Evolutionary conservation across 2,329 filamentous ascomycete genomes (phyloP).

Genomic region (Microdochium trichocladiopsis): DNA sequence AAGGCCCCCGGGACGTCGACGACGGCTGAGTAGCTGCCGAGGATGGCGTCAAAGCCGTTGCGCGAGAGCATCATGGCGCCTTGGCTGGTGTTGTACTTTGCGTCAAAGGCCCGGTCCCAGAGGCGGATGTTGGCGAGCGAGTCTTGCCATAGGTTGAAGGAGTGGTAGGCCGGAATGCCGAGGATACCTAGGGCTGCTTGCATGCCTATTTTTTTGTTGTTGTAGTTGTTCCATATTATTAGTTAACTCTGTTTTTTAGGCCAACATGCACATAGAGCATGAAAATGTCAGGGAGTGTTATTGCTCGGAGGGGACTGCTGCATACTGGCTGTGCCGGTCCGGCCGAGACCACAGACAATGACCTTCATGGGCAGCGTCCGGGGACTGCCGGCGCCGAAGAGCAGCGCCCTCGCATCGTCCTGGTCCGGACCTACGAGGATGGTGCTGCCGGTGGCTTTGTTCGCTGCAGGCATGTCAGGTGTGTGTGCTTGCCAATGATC

Average conservation of each 20-base stretch:
- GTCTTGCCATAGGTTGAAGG: background rate
- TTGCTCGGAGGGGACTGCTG: background rate
- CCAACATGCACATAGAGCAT: background rate
- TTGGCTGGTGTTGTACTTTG: slow-evolving; percentile 12
- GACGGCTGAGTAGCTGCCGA: slow-evolving; percentile 29
- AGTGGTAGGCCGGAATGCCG: background rate
- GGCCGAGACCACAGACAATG: background rate
- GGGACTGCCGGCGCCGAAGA: background rate
- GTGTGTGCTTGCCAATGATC: too few relatives aligned
- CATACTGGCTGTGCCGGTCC: background rate
- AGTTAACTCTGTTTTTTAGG: too few relatives aligned
- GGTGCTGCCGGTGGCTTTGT: too few relatives aligned
- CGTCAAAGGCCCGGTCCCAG: slow-evolving; percentile 14
- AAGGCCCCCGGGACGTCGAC: background rate
- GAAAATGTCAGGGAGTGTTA: background rate
- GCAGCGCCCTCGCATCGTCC: background rate
- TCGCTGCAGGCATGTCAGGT: too few relatives aligned
- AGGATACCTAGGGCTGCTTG: background rate
- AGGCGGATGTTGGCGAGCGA: slow-evolving; percentile 10
- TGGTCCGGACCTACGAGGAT: too few relatives aligned
- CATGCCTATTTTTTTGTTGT: too few relatives aligned
- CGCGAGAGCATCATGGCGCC: slow-evolving; percentile 16
- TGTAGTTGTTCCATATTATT: too few relatives aligned
- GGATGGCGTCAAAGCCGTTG: slow-evolving; percentile 36
- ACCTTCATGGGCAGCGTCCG: background rate